Evolutionary conservation across 2,329 filamentous ascomycete genomes (phyloP).

Genomic region (Huntiella decipiens): DNA sequence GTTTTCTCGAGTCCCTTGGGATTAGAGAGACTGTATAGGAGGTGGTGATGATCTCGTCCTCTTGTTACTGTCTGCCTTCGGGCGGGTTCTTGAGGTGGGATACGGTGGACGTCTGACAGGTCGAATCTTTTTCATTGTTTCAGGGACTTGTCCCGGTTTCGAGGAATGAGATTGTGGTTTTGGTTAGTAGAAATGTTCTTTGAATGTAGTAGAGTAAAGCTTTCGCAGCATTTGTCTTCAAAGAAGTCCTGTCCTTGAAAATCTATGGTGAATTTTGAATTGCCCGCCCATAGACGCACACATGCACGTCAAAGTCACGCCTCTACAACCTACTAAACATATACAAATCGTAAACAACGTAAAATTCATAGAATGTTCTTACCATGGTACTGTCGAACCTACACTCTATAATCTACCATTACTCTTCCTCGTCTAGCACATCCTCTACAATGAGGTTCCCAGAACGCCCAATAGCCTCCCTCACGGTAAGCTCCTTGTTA

Average conservation of each 20-base stretch:
- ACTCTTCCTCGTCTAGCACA: conserved; percentile 17
- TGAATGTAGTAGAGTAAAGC: not conserved
- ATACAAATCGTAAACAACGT: too few species aligned
- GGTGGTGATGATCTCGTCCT: conserved; percentile 93
- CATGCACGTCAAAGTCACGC: not conserved
- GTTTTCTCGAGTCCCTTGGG: conserved; percentile 14
- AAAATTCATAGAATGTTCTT: conserved; percentile 2
- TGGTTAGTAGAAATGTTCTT: not conserved
- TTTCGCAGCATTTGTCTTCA: not conserved
- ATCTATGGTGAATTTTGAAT: not conserved
- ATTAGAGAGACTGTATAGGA: conserved; percentile 45
- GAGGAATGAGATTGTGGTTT: not conserved
- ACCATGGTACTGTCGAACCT: conserved; percentile 6
- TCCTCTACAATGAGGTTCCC: conserved; percentile 81
- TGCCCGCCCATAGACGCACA: not conserved
- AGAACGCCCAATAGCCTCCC: conserved; percentile 57
- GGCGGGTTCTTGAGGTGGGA: conserved; percentile 62
- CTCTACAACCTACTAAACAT: not conserved
- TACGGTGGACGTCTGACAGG: conserved; percentile 83
- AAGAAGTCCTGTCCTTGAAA: not conserved
- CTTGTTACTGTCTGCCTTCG: conserved; percentile 50
- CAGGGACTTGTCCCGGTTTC: not conserved
- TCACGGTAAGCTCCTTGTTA: conserved; percentile 44
- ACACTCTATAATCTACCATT: not conserved
- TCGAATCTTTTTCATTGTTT: conserved; percentile 29